Conservation (phyloP, 192 early-diverging fungal genomes). For the Dimargaris cristalligena region DNA sequence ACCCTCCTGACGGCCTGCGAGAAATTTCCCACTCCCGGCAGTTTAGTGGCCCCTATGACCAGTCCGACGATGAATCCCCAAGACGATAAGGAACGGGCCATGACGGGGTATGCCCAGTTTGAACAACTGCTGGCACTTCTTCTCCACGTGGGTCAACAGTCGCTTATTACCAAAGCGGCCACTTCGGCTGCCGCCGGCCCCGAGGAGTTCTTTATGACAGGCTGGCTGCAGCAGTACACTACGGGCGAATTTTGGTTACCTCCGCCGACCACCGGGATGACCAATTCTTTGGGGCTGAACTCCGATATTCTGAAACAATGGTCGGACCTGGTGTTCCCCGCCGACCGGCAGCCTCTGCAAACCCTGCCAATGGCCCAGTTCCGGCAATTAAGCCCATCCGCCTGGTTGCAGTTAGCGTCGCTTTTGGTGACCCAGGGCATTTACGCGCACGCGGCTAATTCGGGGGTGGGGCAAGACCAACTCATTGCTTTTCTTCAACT, state of each 20-base stretch:
- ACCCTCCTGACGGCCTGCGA: background rate
- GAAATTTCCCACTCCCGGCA: background rate
- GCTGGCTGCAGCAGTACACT: slow-evolving; percentile 7
- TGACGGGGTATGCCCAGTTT: slow-evolving; percentile 1
- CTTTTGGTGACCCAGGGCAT: background rate
- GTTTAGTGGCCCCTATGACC: background rate
- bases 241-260: background rate
- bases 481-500: background rate
- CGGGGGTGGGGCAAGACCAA: background rate
- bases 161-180: background rate
- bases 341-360: background rate
- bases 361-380: background rate
- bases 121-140: slow-evolving; percentile 3
- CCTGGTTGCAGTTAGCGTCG: background rate
- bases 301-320: background rate
- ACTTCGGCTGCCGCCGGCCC: background rate
- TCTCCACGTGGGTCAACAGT: background rate
- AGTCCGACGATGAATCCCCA: background rate
- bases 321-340: background rate
- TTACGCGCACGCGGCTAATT: background rate
- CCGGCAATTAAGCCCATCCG: background rate
- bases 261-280: background rate
- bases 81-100: background rate
- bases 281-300: background rate
- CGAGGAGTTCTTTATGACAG: background rate